Evolutionary conservation across 140 eudicot species (phyloP), one percentile per base, ranked within the genome.

Genomic region (Senecio squalidus): DNA sequence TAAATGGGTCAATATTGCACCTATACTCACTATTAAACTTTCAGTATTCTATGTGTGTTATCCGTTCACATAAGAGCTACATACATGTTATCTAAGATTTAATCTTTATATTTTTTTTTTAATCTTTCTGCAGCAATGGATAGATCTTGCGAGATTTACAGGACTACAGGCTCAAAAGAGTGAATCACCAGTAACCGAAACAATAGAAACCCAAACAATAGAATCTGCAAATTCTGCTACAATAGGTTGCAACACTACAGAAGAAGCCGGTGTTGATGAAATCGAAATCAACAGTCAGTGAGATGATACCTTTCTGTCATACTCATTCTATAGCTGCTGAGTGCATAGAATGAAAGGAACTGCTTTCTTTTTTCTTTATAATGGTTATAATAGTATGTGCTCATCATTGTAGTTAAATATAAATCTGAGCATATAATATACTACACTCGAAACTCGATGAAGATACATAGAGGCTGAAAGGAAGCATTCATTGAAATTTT

Each of bases 71-170:
- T 43, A 15, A 43, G 49, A 38, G 6, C 4, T 38, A 16, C 17
- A 38, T 11, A 13, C n/a, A 38, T 0, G 6, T 38, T 13, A 4
- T 38, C 44, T 38, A 13, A 45, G 20, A 9, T 2, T 18, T 23
- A 22, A 49, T 45, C 8, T 45, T 21, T 49, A 48, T 23, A n/a
- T n/a, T n/a, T n/a, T n/a, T n/a, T n/a, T 9, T 27, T 16, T 29
- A 29, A 29, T 55, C 8, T 55, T 30, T 3, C 1, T 55, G 44
- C 60, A 55, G 60, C 60, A 55, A 87, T 92, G 98, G 98, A 72
- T 91, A 24, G 98, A 86, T 84, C 83, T 91, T 57, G 98, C 98
- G 28, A 77, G 95, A 33, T 72, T 62, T 71, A 91, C 92, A 7
- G 98, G 98, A 55, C 75, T 91, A 60, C 98, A 91, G 60, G 45